Evolutionary conservation across 306 rosid species (phyloP), one percentile per base, ranked within the genome.

Genomic region (Corylus americana): DNA sequence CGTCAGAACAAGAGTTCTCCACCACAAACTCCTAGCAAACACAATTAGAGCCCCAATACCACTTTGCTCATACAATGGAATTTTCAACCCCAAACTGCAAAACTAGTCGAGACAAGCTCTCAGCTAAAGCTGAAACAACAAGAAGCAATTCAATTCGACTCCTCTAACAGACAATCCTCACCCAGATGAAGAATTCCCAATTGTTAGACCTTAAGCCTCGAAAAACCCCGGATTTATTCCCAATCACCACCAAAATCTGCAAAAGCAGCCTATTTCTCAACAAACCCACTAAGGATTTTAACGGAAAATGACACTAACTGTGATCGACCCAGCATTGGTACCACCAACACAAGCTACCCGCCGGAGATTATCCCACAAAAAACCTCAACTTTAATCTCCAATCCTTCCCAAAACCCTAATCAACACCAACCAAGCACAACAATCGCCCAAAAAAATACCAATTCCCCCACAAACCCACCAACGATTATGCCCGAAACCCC

Each of bases 401-500:
- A 84, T 83, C 85, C 76, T 73, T 42, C 71, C 45, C 50, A 45
- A 75, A 86, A 77, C 88, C 90, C 89, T 83, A 80, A 80, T 53
- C 57, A 57, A 70, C 80, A 67, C 76, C 73, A 73, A 77, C 55
- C 77, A 35, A 81, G 71, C 47, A 53, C 51, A 55, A 69, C 69
- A 51, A 63, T 69, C 71, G 48, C 18, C 45, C 2, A 29, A 70
- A 49, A 63, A 66, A 58, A 5, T 5, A 7, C 62, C n/a, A 55
- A 31, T 59, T 42, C 53, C 74, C 64, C 17, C 59, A 73, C 62
- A 69, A 80, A 71, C 86, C 79, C 77, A 83, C 76, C 75, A 54
- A 61, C 37, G 62, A 68, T 55, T 55, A 59, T 66, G 59, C 25
- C 12, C 37, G 70, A 85, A 75, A 53, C 87, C 81, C 73, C 80